Percentiles rank a stretch among this genome's conserved stretches.
These are phyloP conservation scores for Diaporthe citrichinensis DNA, from an alignment of 2,329 filamentous ascomycete genomes.

Conservation along the genomic window DNA sequence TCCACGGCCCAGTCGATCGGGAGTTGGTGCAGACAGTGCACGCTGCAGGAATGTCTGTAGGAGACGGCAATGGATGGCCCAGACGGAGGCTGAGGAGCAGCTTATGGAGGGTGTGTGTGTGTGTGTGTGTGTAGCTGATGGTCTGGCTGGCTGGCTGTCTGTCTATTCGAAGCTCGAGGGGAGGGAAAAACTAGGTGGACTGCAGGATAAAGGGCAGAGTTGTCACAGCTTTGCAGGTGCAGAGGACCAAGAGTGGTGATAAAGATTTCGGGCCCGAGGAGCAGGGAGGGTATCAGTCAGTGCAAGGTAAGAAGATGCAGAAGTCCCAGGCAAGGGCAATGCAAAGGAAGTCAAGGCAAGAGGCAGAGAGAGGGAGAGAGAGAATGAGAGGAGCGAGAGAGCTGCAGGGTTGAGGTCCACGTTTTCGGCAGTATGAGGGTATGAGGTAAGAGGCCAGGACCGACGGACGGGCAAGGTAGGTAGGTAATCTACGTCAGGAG, in stretches of 20 bases:
- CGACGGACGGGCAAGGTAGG: neutral
- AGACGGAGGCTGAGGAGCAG: neutral
- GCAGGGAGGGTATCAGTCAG: neutral
- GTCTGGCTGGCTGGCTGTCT: neutral
- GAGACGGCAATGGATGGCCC: neutral
- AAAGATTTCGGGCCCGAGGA: neutral
- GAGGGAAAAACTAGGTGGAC: neutral
- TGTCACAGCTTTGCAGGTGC: neutral
- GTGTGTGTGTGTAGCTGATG: neutral
- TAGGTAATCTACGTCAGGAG: conserved; percentile 2
- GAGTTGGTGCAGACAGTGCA: neutral
- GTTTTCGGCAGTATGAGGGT: conserved; percentile 22
- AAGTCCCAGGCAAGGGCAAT: neutral
- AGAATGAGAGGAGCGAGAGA: neutral
- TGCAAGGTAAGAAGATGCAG: neutral
- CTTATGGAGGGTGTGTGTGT: neutral
- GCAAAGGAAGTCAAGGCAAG: neutral
- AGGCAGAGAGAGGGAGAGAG: neutral
- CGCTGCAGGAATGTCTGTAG: neutral
- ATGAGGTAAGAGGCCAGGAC: conserved; percentile 32
- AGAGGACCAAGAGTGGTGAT: neutral
- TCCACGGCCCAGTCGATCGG: conserved; percentile 2
- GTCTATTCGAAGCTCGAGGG: neutral
- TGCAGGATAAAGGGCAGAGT: neutral
- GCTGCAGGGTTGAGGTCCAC: conserved; percentile 6